Base-by-base conservation (phyloP, 306 rosid genomes). In the Prunus fruticosa region DNA sequence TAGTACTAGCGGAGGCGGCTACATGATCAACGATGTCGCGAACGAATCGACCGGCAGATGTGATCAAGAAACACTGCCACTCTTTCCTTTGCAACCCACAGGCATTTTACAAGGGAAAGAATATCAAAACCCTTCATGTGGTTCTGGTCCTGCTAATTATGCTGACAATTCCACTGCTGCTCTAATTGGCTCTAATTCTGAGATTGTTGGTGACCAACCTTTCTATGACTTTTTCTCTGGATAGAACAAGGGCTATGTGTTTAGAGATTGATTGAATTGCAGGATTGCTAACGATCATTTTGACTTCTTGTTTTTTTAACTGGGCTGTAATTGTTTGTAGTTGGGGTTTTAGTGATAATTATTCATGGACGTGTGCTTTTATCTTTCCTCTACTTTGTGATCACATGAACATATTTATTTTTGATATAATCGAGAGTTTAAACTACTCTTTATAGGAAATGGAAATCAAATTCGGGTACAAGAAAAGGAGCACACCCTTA, bases 1-100 rank as follows among this genome's bases (percentile, higher is more conserved):
- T 22, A 49, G 30, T 56, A 27, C 58, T 60, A 43, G 77, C 43
- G 28, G 47, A 50, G 19, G 56, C 18, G 20, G 50, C 63, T 43
- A 67, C 74, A 74, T 52, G 67, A 20, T n/a, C 15, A 11, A 41
- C 57, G 63, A 46, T 19, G 67, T 11, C n/a, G 5, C 71, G 8
- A 18, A 19, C 63, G 47, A 32, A 10, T 1, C 46, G 4, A n/a
- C 20, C 56, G 20, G 52, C 11, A 22, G 7, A 9, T n/a, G 25
- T 28, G 51, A 73, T 16, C 86, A 83, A 28, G 85, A 89, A 80
- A 95, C 98, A 14, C 85, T 92, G 79, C 51, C 90, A 11, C 86
- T 95, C 13, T 95, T 95, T 82, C 98, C 97, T 45, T 63, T 91
- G 67, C 89, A 87, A 28, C 97, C 98, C 69, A 89, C 97, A 15